Evolutionary conservation across 257 asterid species (phyloP), one percentile per base, ranked within the genome.

Genomic region (Salvia miltiorrhiza): DNA sequence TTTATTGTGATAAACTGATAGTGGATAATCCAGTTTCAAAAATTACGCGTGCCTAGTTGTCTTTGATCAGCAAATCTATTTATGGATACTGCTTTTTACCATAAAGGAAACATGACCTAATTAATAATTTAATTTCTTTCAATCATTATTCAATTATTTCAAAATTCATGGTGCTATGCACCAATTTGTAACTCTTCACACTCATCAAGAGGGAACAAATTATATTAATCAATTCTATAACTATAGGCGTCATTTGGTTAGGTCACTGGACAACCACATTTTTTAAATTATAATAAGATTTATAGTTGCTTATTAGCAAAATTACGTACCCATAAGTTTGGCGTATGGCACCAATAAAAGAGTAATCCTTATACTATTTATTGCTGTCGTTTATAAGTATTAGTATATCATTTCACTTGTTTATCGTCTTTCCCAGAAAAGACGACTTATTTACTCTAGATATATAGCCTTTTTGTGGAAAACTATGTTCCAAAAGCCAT

Each of bases 21-120:
- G 35, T 30, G 35, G 35, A 30, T 30, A 30, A 30, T 30, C 35
- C 35, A 30, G 35, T 30, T 30, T 30, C 24, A 23, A 69, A 69
- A 16, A 20, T 24, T 41, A 37, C 13, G 66, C 49, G 49, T 72
- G 71, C 40, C 28, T 40, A 53, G 35, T 7, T 30, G 35, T 63
- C 28, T 30, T 28, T 72, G 40, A 63, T 63, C 77, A 63, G 59
- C 77, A 72, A 17, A 63, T 72, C 66, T 12, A 63, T 11, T 39
- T 54, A 72, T 72, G 39, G 59, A 43, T 54, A 63, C 66, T 10
- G 40, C 17, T 61, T 62, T 40, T 33, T 16, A 17, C 57, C 71
- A 72, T 37, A 39, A 24, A 72, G 47, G 48, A 72, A 63, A 53
- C 52, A 45, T 58, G 50, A 37, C 50, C 68, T 59, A 45, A 70